Base-by-base conservation (phyloP, 768 basidiomycete genomes). In the Cubamyces sp. region DNA sequence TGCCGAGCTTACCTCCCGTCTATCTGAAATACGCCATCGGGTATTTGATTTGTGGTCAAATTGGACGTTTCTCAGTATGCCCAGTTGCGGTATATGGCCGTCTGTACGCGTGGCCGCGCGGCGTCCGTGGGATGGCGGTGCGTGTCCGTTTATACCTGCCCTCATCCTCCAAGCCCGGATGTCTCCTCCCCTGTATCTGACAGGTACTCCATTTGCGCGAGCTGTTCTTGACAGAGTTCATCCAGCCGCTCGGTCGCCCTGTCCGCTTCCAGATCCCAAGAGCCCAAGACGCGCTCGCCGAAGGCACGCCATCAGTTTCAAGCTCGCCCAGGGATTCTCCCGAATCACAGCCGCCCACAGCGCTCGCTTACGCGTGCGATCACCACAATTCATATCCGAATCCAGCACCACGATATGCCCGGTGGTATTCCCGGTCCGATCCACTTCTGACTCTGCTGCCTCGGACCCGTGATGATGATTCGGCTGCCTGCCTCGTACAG, bases 261-360 rank as follows among this genome's bases (percentile, higher is more conserved):
- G 34, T 11, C 6, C 1, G 34, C 34, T 46, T n/a, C 45, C 55
- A 56, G 55, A 56, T 56, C 42, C 11, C 49, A 16, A 56, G 55
- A 56, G 47, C 42, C 11, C 49, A 16, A 43, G 57, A 51, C 57
- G 49, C 57, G 40, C 48, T 21, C n/a, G 34, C 34, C 34, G 49
- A 19, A 59, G 57, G 57, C 49, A 64, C 59, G 41, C 47, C 53
- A 64, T 64, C 63, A 64, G 63, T 64, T 60, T 64, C 63, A 64
- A 60, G 63, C 63, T 64, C 43, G 23, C 58, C 48, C 19, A 18
- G 40, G 19, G 49, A 42, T 47, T 47, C 40, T 46, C 28, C 48
- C 48, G 48, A 26, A 28, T 26, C 19, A 26, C 48, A 30, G 50
- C 39, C 61, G 54, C 61, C 56, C 57, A 25, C 50, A 46, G 57